Conservation (phyloP, 2,329 filamentous ascomycete species). For the Cladorrhinum sp. region DNA sequence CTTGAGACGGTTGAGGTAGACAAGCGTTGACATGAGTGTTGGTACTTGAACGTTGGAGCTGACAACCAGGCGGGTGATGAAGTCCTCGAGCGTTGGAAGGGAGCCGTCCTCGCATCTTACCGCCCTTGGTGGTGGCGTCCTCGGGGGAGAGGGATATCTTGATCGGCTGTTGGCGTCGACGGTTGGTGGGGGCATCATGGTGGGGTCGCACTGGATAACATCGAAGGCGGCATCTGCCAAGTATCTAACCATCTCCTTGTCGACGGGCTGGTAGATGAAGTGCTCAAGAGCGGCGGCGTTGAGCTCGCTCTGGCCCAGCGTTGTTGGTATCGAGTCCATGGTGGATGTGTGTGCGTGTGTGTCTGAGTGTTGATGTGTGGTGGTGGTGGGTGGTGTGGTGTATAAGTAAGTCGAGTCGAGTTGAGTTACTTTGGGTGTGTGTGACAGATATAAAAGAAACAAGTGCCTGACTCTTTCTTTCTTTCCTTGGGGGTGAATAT, state of each 20-base stretch:
- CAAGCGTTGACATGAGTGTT: slow-evolving; percentile 93
- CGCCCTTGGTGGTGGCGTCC: slow-evolving; percentile 45
- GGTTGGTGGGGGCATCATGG: slow-evolving; percentile 47
- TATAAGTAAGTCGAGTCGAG: neutral
- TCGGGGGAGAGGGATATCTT: slow-evolving; percentile 49
- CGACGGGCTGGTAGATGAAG: slow-evolving; percentile 76
- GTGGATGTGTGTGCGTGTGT: slow-evolving; percentile 28
- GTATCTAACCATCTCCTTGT: slow-evolving; percentile 72
- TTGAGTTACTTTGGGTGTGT: too few relatives aligned
- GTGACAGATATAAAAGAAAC: slow-evolving; percentile 1
- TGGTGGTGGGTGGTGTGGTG: slow-evolving; percentile 6
- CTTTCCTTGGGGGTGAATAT: neutral
- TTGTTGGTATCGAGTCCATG: slow-evolving; percentile 45
- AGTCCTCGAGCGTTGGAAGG: slow-evolving; percentile 80
- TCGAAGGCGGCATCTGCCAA: slow-evolving; percentile 70
- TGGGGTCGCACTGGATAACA: slow-evolving; percentile 75
- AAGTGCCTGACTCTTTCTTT: slow-evolving; percentile 22
- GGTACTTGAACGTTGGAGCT: slow-evolving; percentile 96
- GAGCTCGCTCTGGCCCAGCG: slow-evolving; percentile 51
- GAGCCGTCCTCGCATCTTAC: slow-evolving; percentile 47
- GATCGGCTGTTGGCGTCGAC: slow-evolving; percentile 34
- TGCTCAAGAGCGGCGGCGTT: slow-evolving; percentile 75
- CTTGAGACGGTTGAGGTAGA: slow-evolving; percentile 85
- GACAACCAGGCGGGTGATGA: slow-evolving; percentile 87
- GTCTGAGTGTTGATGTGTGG: slow-evolving; percentile 1